Percentiles rank a stretch among this genome's conserved stretches.
Conservation (phyloP, 345 rosid genomes). For the Jatropha curcas region DNA sequence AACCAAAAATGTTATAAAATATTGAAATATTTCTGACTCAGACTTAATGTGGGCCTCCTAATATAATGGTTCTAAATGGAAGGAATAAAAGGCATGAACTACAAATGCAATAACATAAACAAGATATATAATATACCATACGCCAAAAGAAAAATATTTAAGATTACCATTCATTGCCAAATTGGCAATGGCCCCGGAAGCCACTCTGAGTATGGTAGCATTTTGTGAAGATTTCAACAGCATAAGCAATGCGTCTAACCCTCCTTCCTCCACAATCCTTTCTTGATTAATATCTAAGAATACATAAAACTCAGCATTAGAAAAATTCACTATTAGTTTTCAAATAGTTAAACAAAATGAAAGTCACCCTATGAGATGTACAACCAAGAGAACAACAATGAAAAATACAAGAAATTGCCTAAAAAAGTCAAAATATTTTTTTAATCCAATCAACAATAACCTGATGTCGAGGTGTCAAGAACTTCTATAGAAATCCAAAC, state of each 20-base stretch:
- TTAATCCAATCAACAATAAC: background rate
- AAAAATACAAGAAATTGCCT: too few species aligned
- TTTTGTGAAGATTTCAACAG: constrained; percentile 67
- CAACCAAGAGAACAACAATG: background rate
- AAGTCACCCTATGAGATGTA: background rate
- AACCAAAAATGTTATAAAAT: background rate
- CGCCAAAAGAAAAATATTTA: constrained; percentile 8
- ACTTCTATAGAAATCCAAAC: background rate
- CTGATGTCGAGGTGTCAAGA: background rate
- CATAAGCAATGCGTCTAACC: constrained; percentile 78
- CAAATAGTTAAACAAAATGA: background rate
- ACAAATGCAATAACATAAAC: background rate
- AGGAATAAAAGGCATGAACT: background rate
- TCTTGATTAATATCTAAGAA: constrained; percentile 75
- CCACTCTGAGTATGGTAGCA: constrained; percentile 84
- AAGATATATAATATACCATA: constrained; percentile 11
- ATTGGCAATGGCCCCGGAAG: constrained; percentile 96
- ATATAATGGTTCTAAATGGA: too few species aligned
- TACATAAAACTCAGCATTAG: background rate
- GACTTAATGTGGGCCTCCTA: too few species aligned
- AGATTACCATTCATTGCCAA: constrained; percentile 89
- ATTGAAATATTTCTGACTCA: too few species aligned
- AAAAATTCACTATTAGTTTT: background rate
- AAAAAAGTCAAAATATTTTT: too few species aligned
- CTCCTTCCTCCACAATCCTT: constrained; percentile 90